Percentiles rank a stretch among this genome's conserved stretches.
Conservation (phyloP, 805 yeast species). For the Kazachstania viticola region DNA sequence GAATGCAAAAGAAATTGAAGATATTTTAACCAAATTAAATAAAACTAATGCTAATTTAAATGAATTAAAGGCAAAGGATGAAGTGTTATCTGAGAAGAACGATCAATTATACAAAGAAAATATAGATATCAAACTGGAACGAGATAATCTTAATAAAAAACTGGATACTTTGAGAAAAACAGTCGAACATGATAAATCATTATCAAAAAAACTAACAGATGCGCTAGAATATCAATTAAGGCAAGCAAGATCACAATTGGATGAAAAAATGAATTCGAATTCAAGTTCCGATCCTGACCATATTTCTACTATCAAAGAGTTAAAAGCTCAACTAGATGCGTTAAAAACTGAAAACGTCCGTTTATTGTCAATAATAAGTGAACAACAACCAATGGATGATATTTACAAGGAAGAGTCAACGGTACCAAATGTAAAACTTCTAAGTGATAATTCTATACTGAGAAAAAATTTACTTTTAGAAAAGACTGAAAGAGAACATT, state of each 20-base stretch:
- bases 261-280: no score
- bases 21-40: slow-evolving; percentile 51
- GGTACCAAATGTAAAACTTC: no score
- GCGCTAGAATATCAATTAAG: no score
- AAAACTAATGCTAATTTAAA: slow-evolving; percentile 12
- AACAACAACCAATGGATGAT: no score
- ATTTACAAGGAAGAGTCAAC: no score
- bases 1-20: slow-evolving; percentile 42
- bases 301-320: no score
- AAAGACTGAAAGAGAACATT: slow-evolving; percentile 51
- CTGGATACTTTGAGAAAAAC: slow-evolving; percentile 34
- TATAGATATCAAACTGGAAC: slow-evolving; percentile 32
- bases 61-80: slow-evolving; percentile 10
- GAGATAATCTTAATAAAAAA: slow-evolving; percentile 38
- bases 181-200: slow-evolving; percentile 42
- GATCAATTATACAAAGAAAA: slow-evolving; percentile 28
- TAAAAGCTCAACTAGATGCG: no score
- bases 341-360: no score
- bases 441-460: no score
- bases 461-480: slow-evolving; percentile 58
- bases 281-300: no score
- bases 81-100: slow-evolving; percentile 27
- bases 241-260: no score
- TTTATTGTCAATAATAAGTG: no score
- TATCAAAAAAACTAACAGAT: slow-evolving; percentile 38